Percentiles rank a stretch among this genome's conserved stretches.
phyloP scores from a whole-genome alignment of 1,284 basidiomycete genomes.

The Rhodotorula sp. region DNA sequence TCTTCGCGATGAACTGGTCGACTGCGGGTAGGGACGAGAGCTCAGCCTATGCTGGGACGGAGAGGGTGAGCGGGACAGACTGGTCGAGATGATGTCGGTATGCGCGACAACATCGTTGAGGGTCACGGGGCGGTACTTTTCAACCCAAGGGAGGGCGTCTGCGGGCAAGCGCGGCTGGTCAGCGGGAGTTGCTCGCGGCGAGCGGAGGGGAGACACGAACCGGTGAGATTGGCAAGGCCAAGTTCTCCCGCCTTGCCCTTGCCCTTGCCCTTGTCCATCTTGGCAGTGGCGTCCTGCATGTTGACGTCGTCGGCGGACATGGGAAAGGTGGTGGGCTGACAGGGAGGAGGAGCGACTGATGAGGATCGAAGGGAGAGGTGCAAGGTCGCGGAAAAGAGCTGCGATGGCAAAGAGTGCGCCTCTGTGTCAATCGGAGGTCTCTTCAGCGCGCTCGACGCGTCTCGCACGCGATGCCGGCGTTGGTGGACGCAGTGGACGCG shows the following conservation, averaged over 20 bases:
- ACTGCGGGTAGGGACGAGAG: slow-evolving; percentile 59
- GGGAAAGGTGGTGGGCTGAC: not conserved
- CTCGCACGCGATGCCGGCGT: too few species aligned
- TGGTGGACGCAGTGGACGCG: too few species aligned
- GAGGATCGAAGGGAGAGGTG: not conserved
- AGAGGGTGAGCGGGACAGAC: slow-evolving; percentile 54
- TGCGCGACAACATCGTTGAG: slow-evolving; percentile 92
- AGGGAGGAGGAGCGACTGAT: not conserved
- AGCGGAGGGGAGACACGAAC: not conserved
- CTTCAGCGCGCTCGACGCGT: too few species aligned
- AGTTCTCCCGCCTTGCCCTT: slow-evolving; percentile 19
- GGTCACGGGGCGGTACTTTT: slow-evolving; percentile 87
- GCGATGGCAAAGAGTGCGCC: not conserved
- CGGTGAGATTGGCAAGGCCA: slow-evolving; percentile 17
- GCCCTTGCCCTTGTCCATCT: slow-evolving; percentile 36
- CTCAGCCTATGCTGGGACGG: not conserved
- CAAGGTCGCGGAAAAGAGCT: not conserved
- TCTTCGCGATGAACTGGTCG: slow-evolving; percentile 94
- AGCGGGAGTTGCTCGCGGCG: not conserved
- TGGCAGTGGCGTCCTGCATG: slow-evolving; percentile 23
- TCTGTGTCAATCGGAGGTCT: not conserved
- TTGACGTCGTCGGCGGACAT: slow-evolving; percentile 7
- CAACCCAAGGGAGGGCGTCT: slow-evolving; percentile 67
- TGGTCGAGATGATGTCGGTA: slow-evolving; percentile 87
- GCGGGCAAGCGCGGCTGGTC: not conserved